These are phyloP conservation scores for Lachnellula willkommii DNA, from an alignment of 2,329 filamentous ascomycete species.

Conservation along the genomic window DNA sequence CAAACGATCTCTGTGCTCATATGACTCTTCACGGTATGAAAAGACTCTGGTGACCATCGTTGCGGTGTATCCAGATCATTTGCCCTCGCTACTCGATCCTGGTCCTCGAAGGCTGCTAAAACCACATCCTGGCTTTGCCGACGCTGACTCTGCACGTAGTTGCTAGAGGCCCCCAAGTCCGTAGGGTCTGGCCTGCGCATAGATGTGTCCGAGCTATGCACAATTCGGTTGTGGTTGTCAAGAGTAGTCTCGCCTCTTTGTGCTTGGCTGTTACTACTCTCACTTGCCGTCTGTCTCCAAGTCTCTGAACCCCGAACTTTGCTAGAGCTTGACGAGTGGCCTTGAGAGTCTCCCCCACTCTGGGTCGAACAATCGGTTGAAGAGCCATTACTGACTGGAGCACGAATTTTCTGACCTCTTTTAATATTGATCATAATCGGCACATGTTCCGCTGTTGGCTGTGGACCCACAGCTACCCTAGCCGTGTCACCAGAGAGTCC, in stretches of 20 bases:
- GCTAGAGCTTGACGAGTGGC: constrained; percentile 9
- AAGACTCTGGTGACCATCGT: constrained; percentile 4
- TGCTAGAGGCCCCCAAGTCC: neutral
- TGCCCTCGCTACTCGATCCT: constrained; percentile 3
- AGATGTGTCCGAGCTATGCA: too few species aligned
- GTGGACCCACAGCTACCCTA: neutral
- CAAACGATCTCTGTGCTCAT: constrained; percentile 5
- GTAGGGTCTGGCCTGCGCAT: neutral
- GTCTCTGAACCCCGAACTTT: neutral
- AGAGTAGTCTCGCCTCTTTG: neutral
- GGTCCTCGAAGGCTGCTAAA: constrained; percentile 8
- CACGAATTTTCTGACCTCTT: constrained; percentile 8
- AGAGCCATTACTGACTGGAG: constrained; percentile 13
- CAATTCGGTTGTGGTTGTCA: neutral
- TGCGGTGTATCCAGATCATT: neutral
- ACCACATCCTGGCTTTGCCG: constrained; percentile 10
- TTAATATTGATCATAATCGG: constrained; percentile 16
- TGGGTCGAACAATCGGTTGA: neutral
- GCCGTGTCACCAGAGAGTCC: constrained; percentile 5
- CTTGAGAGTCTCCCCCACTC: constrained; percentile 3
- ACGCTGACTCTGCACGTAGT: constrained; percentile 13
- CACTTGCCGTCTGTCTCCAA: constrained; percentile 1
- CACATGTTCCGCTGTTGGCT: constrained; percentile 1
- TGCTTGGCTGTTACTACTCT: neutral
- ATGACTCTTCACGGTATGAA: constrained; percentile 10